Evolutionary conservation across 176 grass and related monocot genomes (phyloP), one percentile per base, ranked within the genome.

Genomic region (Canna indica): DNA sequence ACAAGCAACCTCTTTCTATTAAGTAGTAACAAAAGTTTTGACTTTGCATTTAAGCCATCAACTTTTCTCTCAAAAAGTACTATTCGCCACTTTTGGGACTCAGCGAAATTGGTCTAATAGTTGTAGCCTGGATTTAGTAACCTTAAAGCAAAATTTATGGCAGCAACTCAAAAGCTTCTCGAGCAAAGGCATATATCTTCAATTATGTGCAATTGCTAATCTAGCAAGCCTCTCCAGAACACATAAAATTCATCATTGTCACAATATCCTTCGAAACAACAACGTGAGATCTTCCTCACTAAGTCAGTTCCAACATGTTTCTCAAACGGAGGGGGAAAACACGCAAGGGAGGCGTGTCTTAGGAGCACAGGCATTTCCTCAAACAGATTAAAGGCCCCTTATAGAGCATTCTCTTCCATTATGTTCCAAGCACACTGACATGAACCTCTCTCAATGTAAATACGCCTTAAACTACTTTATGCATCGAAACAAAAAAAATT

Each of bases 371-470:
- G 22, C 63, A 66, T 66, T 66, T 39, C 33, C 18, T 22, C 63
- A 24, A 66, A 66, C 63, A 66, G 63, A 41, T 66, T 66, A 38
- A 41, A 38, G 63, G 11, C 63, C 20, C 33, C 58, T 4, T 30
- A 5, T 60, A 3, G 1, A 30, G 58, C 27, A 26, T 60, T 29
- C 9, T 60, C 27, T 14, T 56, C 58, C 58, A 5, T 9, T 13
- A 38, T 2, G 63, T 66, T 41, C 63, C n/a, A 5, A n/a, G 35
- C 24, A 38, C 8, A 41, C 20, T 11, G 35, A 20, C 7, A 39
- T 20, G 10, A n/a, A n/a, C 9, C 18, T 5, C 34, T 66, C 32
- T 66, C 34, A 3, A 16, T 66, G 35, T 10, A 66, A 66, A 4
- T 24, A 66, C 12, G 18, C 2, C 15, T 39, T 34, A 4, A 24